A percentile compares a stretch with the other conserved stretches of the same genome.
phyloP scores from a whole-genome alignment of 1,139 yeast species.

The Hansenula lynferdii region DNA sequence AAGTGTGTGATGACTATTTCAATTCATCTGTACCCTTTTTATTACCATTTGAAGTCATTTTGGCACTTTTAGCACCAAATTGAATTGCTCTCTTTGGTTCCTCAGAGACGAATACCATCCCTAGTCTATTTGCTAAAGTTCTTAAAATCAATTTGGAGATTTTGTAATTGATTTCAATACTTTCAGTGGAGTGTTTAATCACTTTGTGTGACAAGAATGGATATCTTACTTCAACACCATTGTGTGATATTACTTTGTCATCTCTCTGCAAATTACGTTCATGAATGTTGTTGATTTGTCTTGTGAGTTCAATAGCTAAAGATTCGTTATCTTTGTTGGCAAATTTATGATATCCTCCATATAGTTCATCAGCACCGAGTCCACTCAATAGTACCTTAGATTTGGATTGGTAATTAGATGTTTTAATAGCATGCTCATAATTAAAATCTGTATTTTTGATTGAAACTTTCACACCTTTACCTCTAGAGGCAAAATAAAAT shows the following conservation, averaged over 20 bases:
- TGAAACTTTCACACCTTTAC: conserved; percentile 32
- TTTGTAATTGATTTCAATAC: conserved; percentile 51
- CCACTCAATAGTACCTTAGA: conserved; percentile 83
- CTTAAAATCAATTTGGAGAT: conserved; percentile 62
- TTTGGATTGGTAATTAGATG: conserved; percentile 36
- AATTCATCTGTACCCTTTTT: conserved; percentile 32
- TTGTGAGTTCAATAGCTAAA: conserved; percentile 49
- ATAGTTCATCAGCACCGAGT: conserved; percentile 94
- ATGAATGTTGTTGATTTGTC: conserved; percentile 71
- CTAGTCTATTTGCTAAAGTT: conserved; percentile 48
- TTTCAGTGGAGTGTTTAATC: conserved; percentile 43
- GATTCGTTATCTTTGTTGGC: conserved; percentile 28
- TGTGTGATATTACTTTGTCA: conserved; percentile 76
- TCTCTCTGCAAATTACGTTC: conserved; percentile 84
- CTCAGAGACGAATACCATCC: conserved; percentile 50
- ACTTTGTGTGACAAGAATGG: conserved; percentile 75
- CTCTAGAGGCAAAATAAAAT: conserved; percentile 82
- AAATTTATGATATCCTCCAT: conserved; percentile 76
- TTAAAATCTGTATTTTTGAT: conserved; percentile 11
- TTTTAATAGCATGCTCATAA: conserved; percentile 9
- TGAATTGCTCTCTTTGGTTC: conserved; percentile 96
- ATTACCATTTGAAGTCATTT: conserved; percentile 45
- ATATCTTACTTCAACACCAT: conserved; percentile 90
- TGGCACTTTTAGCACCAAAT: conserved; percentile 94
- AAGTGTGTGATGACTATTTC: conserved; percentile 4